Evolutionary conservation across 2,329 filamentous ascomycete genomes (phyloP), one percentile per base, ranked within the genome.

Genomic region (Epichloe sp.): DNA sequence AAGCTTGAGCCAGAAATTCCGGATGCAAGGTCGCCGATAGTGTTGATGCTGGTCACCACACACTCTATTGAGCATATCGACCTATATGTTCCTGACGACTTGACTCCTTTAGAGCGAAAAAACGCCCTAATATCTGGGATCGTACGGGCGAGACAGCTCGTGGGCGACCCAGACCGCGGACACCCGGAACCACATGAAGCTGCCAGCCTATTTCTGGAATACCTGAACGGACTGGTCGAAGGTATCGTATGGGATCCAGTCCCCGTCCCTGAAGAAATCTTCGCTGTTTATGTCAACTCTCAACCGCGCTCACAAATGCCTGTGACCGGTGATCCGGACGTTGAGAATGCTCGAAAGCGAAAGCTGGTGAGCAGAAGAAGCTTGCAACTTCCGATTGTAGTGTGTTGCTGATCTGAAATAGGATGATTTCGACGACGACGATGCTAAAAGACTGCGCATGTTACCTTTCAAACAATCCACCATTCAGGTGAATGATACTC

Each of bases 51-150:
- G 5, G 71, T 75, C 5, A 73, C 70, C 5, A 71, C 68, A 2
- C 71, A 74, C 55, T 76, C 77, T 1, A 70, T 80, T 38, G 77
- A 82, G 59, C 78, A 82, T 53, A 68, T 80, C 42, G 72, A 74
- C 52, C 62, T 74, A 47, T 66, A 71, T 15, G 63, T 79, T 26
- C 65, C 67, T 2, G 55, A 57, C 6, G 57, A 62, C 5, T 52
- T 66, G 15, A 61, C 66, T 2, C 54, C 60, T 0, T 51, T 77
- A 5, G 75, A 79, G 55, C 69, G 72, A 15, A 76, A 76, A 52
- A 76, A 71, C 48, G 67, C 69, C 2, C 63, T 74, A 1, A 56
- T 73, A 26, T 70, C 59, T 50, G 67, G 55, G 8, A 65, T 70
- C 14, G 65, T 68, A 2, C 59, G 62, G 40, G 63, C 69, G 3